A percentile compares a stretch with the other conserved stretches of the same genome.
Evolutionary conservation across 176 grass and related monocot species (phyloP).

Genomic region (Oropetium thomaeum): DNA sequence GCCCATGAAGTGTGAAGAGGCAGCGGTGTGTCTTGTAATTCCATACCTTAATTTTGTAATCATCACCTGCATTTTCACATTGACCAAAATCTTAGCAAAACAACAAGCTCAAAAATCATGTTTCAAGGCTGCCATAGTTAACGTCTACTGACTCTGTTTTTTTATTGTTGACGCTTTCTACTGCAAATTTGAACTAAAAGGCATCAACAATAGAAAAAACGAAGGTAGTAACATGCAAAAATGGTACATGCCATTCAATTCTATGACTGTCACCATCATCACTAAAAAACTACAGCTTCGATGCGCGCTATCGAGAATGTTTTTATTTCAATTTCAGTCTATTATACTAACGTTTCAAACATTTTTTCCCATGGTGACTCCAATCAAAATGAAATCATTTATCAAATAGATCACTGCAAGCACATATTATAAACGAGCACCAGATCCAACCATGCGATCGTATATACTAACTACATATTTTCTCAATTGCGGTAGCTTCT

Average conservation of each 20-base stretch:
- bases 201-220: too few species aligned
- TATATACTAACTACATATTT: constrained; percentile 18
- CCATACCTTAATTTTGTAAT: constrained; percentile 99
- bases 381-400: neutral
- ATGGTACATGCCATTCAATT: neutral
- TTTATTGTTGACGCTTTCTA: too few species aligned
- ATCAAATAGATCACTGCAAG: neutral
- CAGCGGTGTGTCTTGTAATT: constrained; percentile 99
- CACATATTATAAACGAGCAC: neutral
- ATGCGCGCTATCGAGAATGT: neutral
- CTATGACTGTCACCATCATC: neutral
- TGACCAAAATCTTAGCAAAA: constrained; percentile 5
- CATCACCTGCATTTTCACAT: constrained; percentile 67
- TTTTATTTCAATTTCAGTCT: neutral
- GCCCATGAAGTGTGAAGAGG: constrained; percentile 92
- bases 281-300: neutral
- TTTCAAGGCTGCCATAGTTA: neutral
- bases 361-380: neutral
- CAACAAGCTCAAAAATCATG: neutral
- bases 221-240: neutral
- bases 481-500: neutral
- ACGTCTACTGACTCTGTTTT: too few species aligned
- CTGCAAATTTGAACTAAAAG: too few species aligned
- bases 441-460: constrained; percentile 37
- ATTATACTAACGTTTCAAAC: neutral